A percentile compares a stretch with the other conserved stretches of the same genome.
These are phyloP conservation scores for Canna indica DNA, from an alignment of 176 grass and related monocot genomes.

Conservation along the genomic window DNA sequence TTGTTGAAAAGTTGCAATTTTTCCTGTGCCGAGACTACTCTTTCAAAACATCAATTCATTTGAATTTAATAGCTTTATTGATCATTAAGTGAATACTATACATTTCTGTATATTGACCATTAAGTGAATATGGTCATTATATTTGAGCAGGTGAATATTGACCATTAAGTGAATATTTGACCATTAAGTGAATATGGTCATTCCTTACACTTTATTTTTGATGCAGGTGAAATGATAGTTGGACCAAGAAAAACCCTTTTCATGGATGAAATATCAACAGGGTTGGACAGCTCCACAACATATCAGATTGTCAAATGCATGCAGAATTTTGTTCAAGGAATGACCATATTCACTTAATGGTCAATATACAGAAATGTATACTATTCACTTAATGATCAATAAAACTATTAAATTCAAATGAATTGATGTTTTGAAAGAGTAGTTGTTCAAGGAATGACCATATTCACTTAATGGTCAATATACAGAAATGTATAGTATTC, in stretches of 20 bases:
- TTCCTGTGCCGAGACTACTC: too few relatives aligned
- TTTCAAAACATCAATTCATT: background rate
- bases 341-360: background rate
- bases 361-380: background rate
- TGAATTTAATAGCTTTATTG: background rate
- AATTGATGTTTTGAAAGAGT: background rate
- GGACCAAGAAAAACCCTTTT: too few relatives aligned
- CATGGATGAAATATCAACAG: too few relatives aligned
- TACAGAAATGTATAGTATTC: background rate
- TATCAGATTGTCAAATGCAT: slow-evolving; percentile 67
- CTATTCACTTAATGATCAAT: too few relatives aligned
- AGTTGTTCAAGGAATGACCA: background rate
- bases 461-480: background rate
- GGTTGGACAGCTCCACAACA: too few relatives aligned
- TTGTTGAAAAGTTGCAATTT: background rate
- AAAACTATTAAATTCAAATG: background rate
- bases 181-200: background rate
- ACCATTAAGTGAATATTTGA: background rate
- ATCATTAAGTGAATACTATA: too few relatives aligned
- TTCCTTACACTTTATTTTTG: too few relatives aligned
- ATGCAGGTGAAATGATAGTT: too few relatives aligned
- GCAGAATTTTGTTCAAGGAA: background rate
- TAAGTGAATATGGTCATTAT: background rate
- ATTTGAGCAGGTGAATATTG: too few relatives aligned
- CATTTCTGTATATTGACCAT: background rate